These are phyloP conservation scores for Nakataea oryzae DNA, from an alignment of 2,329 filamentous ascomycete species.

Conservation along the genomic window DNA sequence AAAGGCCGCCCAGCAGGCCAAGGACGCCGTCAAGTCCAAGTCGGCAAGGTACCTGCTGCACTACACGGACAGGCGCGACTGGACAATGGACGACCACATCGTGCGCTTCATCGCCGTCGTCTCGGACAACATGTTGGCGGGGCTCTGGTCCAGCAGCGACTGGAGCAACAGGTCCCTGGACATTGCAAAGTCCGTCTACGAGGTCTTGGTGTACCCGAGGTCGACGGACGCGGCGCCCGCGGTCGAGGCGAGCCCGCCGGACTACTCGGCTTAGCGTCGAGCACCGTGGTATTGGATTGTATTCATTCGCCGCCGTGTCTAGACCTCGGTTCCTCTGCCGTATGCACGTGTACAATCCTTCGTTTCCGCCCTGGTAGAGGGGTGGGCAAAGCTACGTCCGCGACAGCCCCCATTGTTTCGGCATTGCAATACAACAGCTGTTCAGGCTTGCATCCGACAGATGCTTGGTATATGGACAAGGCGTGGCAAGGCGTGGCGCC, in stretches of 20 bases:
- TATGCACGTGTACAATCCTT: no score
- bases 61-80: slow-evolving; percentile 23
- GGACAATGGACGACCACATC: slow-evolving; percentile 25
- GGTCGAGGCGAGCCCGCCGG: neutral
- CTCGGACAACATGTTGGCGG: slow-evolving; percentile 21
- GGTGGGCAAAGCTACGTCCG: no score
- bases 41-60: slow-evolving; percentile 21
- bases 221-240: slow-evolving; percentile 11
- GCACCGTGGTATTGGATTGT: neutral
- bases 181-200: slow-evolving; percentile 22
- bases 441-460: no score
- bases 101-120: slow-evolving; percentile 26
- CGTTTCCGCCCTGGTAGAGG: no score
- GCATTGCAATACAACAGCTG: no score
- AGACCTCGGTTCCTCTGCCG: no score
- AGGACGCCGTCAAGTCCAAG: slow-evolving; percentile 18
- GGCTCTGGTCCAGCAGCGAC: slow-evolving; percentile 19
- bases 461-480: no score
- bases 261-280: neutral
- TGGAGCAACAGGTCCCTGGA: slow-evolving; percentile 20
- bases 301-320: neutral
- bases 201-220: slow-evolving; percentile 24
- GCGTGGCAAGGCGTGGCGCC: neutral
- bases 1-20: slow-evolving; percentile 17
- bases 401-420: no score